Evolutionary conservation across 2,329 filamentous ascomycete species (phyloP), one percentile per base, ranked within the genome.

Genomic region (Alternaria metachromatica): DNA sequence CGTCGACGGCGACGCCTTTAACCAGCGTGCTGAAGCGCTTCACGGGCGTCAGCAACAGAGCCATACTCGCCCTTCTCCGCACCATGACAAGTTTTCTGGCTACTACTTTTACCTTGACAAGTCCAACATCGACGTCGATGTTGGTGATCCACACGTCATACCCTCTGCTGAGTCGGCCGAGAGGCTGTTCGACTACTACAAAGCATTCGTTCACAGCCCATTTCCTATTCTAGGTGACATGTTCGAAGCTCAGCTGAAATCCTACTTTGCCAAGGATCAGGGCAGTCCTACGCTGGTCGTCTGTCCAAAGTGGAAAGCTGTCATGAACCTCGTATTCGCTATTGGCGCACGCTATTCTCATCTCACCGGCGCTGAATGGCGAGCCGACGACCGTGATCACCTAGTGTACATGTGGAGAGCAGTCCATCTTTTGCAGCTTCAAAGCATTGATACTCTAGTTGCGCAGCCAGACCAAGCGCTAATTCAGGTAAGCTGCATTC

Each of bases 311-410:
- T 65, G 63, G 79, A 70, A 73, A 9, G 76, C 75, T 11, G 72
- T 77, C 15, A 55, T 82, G 58, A 81, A 82, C 49, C 61, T 81
- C 9, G 70, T 82, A 7, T 79, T 81, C 48, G 80, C 80, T 18
- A 78, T 82, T 26, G 78, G 76, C 10, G 73, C 79, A n/a, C 71
- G 75, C 51, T 75, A 77, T 62, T 74, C 74, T 12, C 68, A 76
- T 55, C 68, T 79, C 44, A 65, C 63, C 10, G 59, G 71, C 44
- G 70, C 71, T 6, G 64, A 67, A 3, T 72, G 67, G 64, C 63
- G 51, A 33, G 71, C 63, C 13, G 64, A 72, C 30, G 64, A 62
- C 12, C 63, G 61, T 10, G 75, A 79, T 23, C 76, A 80, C 62
- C 21, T 76, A 8, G 58, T 78, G 8, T 81, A 80, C 53, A 78